Evolutionary conservation across 345 rosid genomes (phyloP).

Genomic region (Eucalyptus grandis): DNA sequence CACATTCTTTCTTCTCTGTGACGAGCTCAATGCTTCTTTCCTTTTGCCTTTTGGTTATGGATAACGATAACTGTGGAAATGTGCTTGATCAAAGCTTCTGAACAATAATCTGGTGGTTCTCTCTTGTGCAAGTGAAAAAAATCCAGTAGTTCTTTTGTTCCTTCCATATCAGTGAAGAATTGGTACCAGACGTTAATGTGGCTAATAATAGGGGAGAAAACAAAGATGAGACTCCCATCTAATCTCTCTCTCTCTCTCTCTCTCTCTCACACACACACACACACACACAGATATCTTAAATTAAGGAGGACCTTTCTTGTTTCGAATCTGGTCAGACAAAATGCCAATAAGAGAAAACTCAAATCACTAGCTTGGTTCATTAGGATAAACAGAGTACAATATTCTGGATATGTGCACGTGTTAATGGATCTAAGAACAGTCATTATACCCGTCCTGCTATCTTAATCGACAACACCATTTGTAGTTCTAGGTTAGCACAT

Average conservation of each 20-base stretch:
- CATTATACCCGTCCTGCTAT: not conserved
- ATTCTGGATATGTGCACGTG: not conserved
- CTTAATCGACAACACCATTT: not conserved
- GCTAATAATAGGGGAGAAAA: not conserved
- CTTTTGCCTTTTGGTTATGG: not conserved
- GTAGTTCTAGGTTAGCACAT: not conserved
- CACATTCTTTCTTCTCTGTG: conserved; percentile 1
- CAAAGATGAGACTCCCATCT: not conserved
- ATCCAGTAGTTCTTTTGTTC: not conserved
- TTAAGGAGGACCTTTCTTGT: not conserved
- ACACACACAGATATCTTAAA: not conserved
- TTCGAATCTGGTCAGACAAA: not conserved
- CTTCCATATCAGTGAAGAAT: not conserved
- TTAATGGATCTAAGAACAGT: not conserved
- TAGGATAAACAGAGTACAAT: not conserved
- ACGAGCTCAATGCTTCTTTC: not conserved
- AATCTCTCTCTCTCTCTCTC: not conserved
- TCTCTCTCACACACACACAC: not conserved
- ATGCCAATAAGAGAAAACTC: not conserved
- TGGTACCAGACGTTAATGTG: not conserved
- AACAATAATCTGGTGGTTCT: not conserved
- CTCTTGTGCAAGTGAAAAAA: not conserved
- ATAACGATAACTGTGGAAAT: not conserved
- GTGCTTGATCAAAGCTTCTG: not conserved
- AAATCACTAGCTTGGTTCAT: not conserved